Evolutionary conservation across 169 alveolate genomes (phyloP).

Genomic region (Theileria equi): DNA sequence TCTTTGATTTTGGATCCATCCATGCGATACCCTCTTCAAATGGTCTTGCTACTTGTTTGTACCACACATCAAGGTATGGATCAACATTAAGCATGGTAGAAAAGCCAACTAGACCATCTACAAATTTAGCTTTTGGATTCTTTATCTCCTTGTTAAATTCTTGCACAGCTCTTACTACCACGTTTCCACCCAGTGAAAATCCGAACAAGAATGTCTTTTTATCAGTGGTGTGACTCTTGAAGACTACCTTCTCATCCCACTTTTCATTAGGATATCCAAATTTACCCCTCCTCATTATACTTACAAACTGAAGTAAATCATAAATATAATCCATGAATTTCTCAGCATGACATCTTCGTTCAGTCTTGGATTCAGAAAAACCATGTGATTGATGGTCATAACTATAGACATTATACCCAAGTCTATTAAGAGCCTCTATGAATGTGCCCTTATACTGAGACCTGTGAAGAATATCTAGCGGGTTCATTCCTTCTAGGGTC

Average conservation of each 20-base stretch:
- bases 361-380: conserved; percentile 54
- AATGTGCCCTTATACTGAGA: conserved; percentile 59
- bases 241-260: conserved; percentile 12
- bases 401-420: conserved; percentile 66
- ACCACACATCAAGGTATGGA: not conserved
- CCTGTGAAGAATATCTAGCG: not conserved
- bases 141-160: conserved; percentile 29
- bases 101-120: conserved; percentile 61
- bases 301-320: conserved; percentile 63
- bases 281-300: conserved; percentile 35
- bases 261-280: conserved; percentile 21
- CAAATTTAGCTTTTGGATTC: conserved; percentile 9
- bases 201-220: conserved; percentile 59
- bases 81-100: conserved; percentile 67
- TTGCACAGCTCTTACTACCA: conserved; percentile 49
- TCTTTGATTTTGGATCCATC: not conserved
- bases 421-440: conserved; percentile 54
- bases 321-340: conserved; percentile 45
- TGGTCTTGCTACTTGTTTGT: too few relatives aligned
- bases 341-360: conserved; percentile 21
- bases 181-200: conserved; percentile 70
- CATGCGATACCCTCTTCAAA: not conserved
- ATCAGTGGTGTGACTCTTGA: conserved; percentile 5
- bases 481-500: not conserved
- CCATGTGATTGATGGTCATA: conserved; percentile 70